A percentile compares a stretch with the other conserved stretches of the same genome.
Evolutionary conservation across 345 rosid genomes (phyloP).

Genomic region (Murraya paniculata): DNA sequence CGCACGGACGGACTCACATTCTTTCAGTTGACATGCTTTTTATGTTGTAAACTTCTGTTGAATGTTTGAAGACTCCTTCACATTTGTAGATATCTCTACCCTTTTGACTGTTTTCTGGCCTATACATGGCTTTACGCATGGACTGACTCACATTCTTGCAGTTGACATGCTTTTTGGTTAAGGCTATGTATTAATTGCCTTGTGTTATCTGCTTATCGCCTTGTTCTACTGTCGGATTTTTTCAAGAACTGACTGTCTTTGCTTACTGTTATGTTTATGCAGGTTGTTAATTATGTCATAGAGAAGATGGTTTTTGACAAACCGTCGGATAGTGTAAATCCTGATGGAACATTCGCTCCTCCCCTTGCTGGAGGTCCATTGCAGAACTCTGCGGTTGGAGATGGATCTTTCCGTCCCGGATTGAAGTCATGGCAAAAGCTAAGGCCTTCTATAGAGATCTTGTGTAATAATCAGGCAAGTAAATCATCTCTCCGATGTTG

Average conservation of each 20-base stretch:
- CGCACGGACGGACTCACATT: background rate
- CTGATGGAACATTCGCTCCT: slow-evolving; percentile 61
- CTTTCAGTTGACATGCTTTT: background rate
- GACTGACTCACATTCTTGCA: background rate
- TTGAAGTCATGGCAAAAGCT: slow-evolving; percentile 75
- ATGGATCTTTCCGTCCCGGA: slow-evolving; percentile 63
- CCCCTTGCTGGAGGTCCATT: slow-evolving; percentile 58
- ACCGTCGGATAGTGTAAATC: slow-evolving; percentile 53
- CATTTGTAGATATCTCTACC: too few relatives aligned
- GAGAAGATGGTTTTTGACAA: slow-evolving; percentile 93
- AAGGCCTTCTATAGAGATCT: slow-evolving; percentile 84
- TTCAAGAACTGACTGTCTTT: slow-evolving; percentile 2
- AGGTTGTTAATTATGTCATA: slow-evolving; percentile 93
- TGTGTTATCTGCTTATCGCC: background rate
- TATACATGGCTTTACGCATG: too few relatives aligned
- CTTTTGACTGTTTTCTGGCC: too few relatives aligned
- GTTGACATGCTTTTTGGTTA: background rate
- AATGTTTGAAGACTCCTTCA: too few relatives aligned
- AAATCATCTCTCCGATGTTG: background rate
- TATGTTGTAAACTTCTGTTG: background rate
- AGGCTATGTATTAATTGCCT: background rate
- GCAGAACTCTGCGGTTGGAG: slow-evolving; percentile 64
- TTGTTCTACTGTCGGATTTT: background rate
- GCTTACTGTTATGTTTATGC: slow-evolving; percentile 23
- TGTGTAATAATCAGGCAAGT: slow-evolving; percentile 96